A percentile compares a stretch with the other conserved stretches of the same genome.
Conservation (phyloP, 371 early-diverging fungal genomes). For the Actinomortierella wolfii region DNA sequence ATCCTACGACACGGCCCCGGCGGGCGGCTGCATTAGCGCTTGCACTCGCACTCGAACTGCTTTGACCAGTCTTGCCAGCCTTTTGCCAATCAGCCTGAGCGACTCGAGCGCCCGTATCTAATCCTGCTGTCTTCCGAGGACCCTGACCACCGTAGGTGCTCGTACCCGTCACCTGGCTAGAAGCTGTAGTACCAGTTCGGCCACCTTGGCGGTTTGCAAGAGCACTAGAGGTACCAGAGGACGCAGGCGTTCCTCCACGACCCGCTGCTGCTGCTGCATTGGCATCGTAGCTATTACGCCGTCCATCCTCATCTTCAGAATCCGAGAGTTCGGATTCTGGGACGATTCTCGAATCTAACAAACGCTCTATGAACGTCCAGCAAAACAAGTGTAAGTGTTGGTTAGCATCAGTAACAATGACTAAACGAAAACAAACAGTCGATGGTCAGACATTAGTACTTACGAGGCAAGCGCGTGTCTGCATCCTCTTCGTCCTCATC, state of each 20-base stretch:
- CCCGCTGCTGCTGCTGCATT: conserved; percentile 19
- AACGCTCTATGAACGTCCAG: conserved; percentile 46
- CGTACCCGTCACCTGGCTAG: conserved; percentile 20
- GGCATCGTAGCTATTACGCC: conserved; percentile 38
- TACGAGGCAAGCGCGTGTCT: conserved; percentile 61
- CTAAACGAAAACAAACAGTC: no score
- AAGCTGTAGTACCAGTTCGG: conserved; percentile 28
- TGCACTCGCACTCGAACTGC: conserved; percentile 1
- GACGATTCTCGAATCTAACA: conserved; percentile 57
- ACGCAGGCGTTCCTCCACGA: conserved; percentile 21
- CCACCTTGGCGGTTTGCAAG: conserved; percentile 17
- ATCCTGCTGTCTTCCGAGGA: conserved; percentile 8
- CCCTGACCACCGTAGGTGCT: conserved; percentile 10
- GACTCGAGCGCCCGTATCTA: conserved; percentile 23
- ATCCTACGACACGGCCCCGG: conserved; percentile 7
- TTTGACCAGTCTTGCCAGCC: neutral
- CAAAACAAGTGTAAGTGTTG: neutral
- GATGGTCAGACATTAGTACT: no score
- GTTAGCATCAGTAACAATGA: conserved; percentile 2
- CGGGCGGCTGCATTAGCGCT: conserved; percentile 13
- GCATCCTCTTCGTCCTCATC: conserved; percentile 54
- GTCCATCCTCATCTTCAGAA: conserved; percentile 65
- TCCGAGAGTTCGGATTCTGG: conserved; percentile 68
- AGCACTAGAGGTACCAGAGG: conserved; percentile 4
- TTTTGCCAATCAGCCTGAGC: conserved; percentile 19